phyloP scores from a whole-genome alignment of 495 filamentous ascomycete genomes.

The Penicillium bovifimosum region DNA sequence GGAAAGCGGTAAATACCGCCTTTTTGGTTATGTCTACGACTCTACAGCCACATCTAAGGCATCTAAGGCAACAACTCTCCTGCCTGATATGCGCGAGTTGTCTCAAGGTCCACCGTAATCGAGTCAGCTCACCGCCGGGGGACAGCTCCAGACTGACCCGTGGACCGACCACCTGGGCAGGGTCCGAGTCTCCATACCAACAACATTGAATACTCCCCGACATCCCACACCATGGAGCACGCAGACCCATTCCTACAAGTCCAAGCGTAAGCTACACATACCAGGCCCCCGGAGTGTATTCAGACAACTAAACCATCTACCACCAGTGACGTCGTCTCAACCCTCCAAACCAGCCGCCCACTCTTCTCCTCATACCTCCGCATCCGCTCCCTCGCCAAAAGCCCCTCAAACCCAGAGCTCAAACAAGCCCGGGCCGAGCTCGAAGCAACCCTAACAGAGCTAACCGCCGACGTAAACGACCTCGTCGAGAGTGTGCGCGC shows the following conservation, averaged over 20 bases:
- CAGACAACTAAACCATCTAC: constrained; percentile 8
- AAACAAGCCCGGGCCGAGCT: constrained; percentile 79
- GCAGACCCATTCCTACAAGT: constrained; percentile 91
- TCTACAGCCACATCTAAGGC: too few relatives aligned
- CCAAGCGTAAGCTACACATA: constrained; percentile 60
- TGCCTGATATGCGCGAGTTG: too few relatives aligned
- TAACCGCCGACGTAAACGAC: constrained; percentile 82
- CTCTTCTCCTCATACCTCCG: constrained; percentile 94
- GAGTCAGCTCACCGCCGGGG: not conserved
- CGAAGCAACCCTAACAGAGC: constrained; percentile 64
- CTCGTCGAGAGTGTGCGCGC: constrained; percentile 82
- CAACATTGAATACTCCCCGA: not conserved
- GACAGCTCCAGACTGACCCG: constrained; percentile 8
- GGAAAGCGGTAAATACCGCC: not conserved
- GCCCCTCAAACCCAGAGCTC: constrained; percentile 73
- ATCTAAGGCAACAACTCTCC: too few relatives aligned
- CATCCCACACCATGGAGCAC: constrained; percentile 49
- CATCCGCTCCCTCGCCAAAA: constrained; percentile 78
- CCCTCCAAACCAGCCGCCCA: constrained; percentile 70
- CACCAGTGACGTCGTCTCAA: constrained; percentile 74
- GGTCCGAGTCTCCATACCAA: constrained; percentile 1
- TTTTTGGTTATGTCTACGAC: too few relatives aligned
- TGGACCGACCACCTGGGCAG: constrained; percentile 14
- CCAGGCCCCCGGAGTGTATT: not conserved
- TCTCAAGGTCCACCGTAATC: not conserved